Base-by-base conservation (phyloP, 345 rosid species). In the Ricinus communis region DNA sequence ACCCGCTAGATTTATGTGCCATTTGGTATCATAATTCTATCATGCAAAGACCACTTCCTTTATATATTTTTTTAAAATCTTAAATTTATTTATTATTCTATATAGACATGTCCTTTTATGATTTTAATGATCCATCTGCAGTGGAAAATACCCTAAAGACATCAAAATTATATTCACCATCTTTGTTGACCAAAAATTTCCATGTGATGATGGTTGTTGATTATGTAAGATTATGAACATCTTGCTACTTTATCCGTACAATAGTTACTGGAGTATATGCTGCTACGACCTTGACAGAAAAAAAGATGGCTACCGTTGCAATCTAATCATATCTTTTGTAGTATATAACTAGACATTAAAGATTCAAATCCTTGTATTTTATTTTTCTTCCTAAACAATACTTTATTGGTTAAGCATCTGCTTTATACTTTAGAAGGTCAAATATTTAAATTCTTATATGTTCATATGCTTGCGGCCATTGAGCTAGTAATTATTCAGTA, bases 11-110 rank as follows among this genome's bases (percentile, higher is more conserved):
- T 21, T 55, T 24, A 46, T 15, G 58, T 13, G 31, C 56, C 49
- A 38, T 60, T 49, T 60, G 40, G 61, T 64, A n/a, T 71, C 66
- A 71, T 41, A 62, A 61, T 71, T 22, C 58, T 47, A 47, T 28
- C 10, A 24, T 40, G 60, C 63, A 55, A 14, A 24, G 1, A 16
- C 6, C 14, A 30, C 25, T 16, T 4, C 9, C 54, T 28, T 59
- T 59, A 11, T n/a, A n/a, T n/a, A n/a, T n/a, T n/a, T n/a, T n/a
- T n/a, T n/a, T n/a, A n/a, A n/a, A n/a, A n/a, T n/a, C n/a, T n/a
- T n/a, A n/a, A n/a, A n/a, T 41, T 62, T 43, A 8, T 28, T 19
- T 0, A 2, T 40, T 19, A 8, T 65, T 4, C 21, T 31, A 19
- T 31, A 33, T 58, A 15, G 38, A 6, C 6, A 19, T 7, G 2